phyloP scores from a whole-genome alignment of 192 early-diverging fungal genomes.

The Coemansia sp. region DNA sequence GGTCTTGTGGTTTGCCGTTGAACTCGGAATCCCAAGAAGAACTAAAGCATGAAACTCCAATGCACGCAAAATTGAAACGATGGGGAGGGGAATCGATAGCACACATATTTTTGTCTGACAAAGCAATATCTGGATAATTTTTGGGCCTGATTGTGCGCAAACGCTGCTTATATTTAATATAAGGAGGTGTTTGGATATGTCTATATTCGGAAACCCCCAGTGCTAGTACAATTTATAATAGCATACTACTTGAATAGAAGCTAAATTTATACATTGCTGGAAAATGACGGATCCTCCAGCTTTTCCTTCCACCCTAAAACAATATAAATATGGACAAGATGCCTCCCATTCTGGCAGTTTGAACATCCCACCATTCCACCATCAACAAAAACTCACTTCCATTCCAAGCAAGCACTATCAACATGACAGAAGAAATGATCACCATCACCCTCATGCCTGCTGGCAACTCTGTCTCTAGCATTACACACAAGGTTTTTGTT shows the following conservation, averaged over 20 bases:
- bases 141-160: background rate
- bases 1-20: no score
- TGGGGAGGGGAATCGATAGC: no score
- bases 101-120: background rate
- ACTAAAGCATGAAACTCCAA: no score
- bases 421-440: background rate
- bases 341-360: background rate
- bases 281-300: background rate
- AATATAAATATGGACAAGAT: background rate
- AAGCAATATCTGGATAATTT: background rate
- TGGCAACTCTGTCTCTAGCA: background rate
- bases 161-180: background rate
- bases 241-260: background rate
- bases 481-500: background rate
- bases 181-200: background rate
- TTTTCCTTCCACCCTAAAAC: background rate
- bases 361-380: background rate
- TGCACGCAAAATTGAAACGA: no score
- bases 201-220: background rate
- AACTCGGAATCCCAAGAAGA: no score
- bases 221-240: background rate
- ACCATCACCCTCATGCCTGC: background rate
- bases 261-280: no score
- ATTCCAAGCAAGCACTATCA: background rate
- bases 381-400: background rate